Conservation (phyloP, 805 yeast species). For the Nakazawaea laoshanensis region DNA sequence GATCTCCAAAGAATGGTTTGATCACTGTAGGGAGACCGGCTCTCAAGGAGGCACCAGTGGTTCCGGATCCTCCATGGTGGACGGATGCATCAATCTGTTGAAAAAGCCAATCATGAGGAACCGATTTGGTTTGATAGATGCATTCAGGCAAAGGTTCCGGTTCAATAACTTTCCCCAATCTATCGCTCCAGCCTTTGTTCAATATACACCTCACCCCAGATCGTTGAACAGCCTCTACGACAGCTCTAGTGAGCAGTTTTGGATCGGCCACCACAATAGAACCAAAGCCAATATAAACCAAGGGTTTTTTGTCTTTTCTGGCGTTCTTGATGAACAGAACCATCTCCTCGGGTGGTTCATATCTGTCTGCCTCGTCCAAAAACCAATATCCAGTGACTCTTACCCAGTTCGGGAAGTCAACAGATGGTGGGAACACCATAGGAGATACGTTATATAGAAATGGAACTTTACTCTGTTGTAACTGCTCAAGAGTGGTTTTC, state of each 20-base stretch:
- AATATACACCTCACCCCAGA: constrained; percentile 83
- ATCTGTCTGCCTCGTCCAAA: constrained; percentile 54
- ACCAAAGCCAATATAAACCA: constrained; percentile 93
- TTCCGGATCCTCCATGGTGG: constrained; percentile 96
- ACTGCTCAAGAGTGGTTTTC: constrained; percentile 56
- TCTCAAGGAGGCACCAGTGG: constrained; percentile 85
- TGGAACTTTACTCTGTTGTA: constrained; percentile 78
- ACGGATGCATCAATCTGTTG: constrained; percentile 88
- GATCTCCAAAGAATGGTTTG: constrained; percentile 96
- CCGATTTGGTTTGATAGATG: constrained; percentile 59
- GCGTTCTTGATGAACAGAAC: constrained; percentile 57
- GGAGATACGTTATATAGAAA: constrained; percentile 88
- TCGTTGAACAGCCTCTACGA: constrained; percentile 67
- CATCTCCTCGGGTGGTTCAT: constrained; percentile 54
- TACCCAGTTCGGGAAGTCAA: constrained; percentile 94
- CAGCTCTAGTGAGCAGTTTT: constrained; percentile 63
- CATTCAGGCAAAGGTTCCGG: constrained; percentile 55
- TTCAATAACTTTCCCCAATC: constrained; percentile 36
- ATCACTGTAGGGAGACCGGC: constrained; percentile 85
- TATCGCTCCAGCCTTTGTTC: constrained; percentile 93
- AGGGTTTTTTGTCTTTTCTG: constrained; percentile 45
- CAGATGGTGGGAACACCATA: constrained; percentile 81
- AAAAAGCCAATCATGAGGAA: constrained; percentile 94
- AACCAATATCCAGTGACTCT: constrained; percentile 96
- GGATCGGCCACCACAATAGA: constrained; percentile 89